Evolutionary conservation across 768 basidiomycete species (phyloP).

Genomic region (Lactifluus subvellereus): DNA sequence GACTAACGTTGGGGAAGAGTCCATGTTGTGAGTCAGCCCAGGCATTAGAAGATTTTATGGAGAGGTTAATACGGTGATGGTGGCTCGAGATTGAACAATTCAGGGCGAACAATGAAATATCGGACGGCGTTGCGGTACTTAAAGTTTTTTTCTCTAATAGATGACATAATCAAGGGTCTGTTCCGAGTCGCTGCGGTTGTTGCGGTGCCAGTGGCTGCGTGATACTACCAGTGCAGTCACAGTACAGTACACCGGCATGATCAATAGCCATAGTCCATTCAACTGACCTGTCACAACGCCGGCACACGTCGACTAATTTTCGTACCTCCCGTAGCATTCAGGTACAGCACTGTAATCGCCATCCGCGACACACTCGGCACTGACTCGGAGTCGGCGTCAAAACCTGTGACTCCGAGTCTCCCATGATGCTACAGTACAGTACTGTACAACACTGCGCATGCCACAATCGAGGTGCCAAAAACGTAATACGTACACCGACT

Average conservation of each 20-base stretch:
- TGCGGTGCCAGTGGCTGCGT: background rate
- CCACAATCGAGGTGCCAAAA: background rate
- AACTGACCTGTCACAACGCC: background rate
- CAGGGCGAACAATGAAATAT: background rate
- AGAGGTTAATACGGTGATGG: background rate
- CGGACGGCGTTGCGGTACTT: background rate
- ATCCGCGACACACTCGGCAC: background rate
- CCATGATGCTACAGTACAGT: too few species aligned
- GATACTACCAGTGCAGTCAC: background rate
- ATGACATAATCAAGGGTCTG: background rate
- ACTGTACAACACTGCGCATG: background rate
- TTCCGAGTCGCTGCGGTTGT: too few species aligned
- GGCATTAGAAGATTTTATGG: slow-evolving; percentile 1
- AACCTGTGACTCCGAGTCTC: too few species aligned
- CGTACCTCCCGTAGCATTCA: background rate
- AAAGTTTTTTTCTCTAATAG: background rate
- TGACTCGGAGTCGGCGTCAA: too few species aligned
- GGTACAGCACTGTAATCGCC: background rate
- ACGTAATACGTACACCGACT: background rate
- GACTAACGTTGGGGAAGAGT: slow-evolving; percentile 7
- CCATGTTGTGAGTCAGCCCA: slow-evolving; percentile 11
- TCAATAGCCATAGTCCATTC: background rate
- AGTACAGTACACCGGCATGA: background rate
- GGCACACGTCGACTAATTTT: background rate
- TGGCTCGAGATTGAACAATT: background rate